Conservation (phyloP, 2,329 filamentous ascomycete genomes). For the Hypoxylon sp. region DNA sequence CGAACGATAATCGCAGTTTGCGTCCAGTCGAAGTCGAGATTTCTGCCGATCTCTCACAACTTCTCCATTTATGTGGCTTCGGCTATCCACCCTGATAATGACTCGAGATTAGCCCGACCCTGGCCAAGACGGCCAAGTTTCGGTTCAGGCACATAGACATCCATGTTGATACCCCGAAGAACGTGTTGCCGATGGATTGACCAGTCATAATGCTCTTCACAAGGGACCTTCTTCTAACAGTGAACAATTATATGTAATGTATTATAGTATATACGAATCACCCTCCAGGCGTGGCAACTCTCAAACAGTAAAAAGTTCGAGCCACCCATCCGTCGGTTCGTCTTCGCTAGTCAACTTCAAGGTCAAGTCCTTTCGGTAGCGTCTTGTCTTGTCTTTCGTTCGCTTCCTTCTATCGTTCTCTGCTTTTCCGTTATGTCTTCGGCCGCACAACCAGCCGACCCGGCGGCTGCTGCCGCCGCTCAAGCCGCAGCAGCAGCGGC, state of each 20-base stretch:
- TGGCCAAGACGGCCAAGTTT: slow-evolving; percentile 37
- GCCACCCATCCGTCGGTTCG: slow-evolving; percentile 17
- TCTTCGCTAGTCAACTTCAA: slow-evolving; percentile 40
- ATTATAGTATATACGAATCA: slow-evolving; percentile 36
- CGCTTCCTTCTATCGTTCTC: slow-evolving; percentile 21
- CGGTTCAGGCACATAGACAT: slow-evolving; percentile 41
- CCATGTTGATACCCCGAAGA: slow-evolving; percentile 36
- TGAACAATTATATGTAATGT: slow-evolving; percentile 28
- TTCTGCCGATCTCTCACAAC: slow-evolving; percentile 37
- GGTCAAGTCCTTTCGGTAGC: slow-evolving; percentile 36
- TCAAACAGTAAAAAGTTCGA: slow-evolving; percentile 35
- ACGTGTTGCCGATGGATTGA: slow-evolving; percentile 36
- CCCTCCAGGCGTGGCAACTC: slow-evolving; percentile 6
- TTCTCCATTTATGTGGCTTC: slow-evolving; percentile 40
- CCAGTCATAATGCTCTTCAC: slow-evolving; percentile 42
- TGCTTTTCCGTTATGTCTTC: slow-evolving; percentile 37
- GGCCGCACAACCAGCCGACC: slow-evolving; percentile 33
- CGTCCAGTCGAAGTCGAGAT: slow-evolving; percentile 28
- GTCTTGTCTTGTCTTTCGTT: slow-evolving; percentile 28
- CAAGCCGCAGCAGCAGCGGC: slow-evolving; percentile 47
- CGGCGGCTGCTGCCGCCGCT: slow-evolving; percentile 46
- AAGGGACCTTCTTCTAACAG: slow-evolving; percentile 26
- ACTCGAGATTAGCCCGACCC: slow-evolving; percentile 43
- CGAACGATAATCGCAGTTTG: slow-evolving; percentile 32
- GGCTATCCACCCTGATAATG: slow-evolving; percentile 44